Conservation (phyloP, 352 stramenopile genomes). For the Pythium insidiosum region DNA sequence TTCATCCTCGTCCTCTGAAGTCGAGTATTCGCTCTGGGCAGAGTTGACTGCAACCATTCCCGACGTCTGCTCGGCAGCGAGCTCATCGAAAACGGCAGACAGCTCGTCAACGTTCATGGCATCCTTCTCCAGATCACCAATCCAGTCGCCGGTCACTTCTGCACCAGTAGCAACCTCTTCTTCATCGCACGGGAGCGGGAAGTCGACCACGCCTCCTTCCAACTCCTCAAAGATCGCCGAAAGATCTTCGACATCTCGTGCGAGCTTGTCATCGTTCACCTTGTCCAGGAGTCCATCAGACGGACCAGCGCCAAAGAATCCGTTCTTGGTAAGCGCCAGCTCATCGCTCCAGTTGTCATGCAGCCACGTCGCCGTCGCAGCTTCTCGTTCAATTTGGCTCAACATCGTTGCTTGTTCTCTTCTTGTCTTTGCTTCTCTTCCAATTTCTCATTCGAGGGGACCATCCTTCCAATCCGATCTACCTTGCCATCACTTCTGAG, state of each 20-base stretch:
- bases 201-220: conserved; percentile 44
- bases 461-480: conserved; percentile 76
- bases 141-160: conserved; percentile 35
- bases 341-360: conserved; percentile 53
- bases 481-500: conserved; percentile 59
- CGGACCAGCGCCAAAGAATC: conserved; percentile 5
- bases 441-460: conserved; percentile 72
- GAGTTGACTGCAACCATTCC: conserved; percentile 10
- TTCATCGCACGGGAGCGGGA: conserved; percentile 50
- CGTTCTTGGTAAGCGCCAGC: no score
- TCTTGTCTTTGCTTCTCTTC: conserved; percentile 54
- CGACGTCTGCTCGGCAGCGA: conserved; percentile 39
- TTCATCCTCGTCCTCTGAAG: conserved; percentile 11
- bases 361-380: conserved; percentile 43
- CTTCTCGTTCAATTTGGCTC: conserved; percentile 39
- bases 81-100: conserved; percentile 51
- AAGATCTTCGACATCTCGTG: conserved; percentile 68
- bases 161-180: conserved; percentile 23
- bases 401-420: conserved; percentile 44
- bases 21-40: conserved; percentile 9
- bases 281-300: conserved; percentile 44
- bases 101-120: conserved; percentile 67
- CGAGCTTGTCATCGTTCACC: conserved; percentile 61
- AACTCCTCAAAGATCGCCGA: conserved; percentile 69
- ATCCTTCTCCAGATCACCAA: conserved; percentile 56